Conservation (phyloP, 2,329 filamentous ascomycete genomes). For the Blastomyces emzantsi region DNA sequence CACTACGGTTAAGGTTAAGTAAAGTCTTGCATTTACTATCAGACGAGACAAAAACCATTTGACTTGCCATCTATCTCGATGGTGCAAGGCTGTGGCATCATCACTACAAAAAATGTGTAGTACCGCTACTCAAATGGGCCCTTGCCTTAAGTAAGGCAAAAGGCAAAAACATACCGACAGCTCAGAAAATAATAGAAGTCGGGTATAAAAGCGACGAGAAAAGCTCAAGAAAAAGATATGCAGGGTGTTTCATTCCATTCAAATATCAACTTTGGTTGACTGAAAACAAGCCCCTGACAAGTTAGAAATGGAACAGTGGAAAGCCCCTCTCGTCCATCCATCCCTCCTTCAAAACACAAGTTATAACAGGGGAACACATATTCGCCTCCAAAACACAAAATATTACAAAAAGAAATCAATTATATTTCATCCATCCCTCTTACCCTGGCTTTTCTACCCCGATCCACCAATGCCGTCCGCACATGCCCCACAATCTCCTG, state of each 20-base stretch:
- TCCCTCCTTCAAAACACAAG: neutral
- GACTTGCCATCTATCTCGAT: too few relatives aligned
- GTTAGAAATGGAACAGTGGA: neutral
- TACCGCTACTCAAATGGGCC: too few relatives aligned
- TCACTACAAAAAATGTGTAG: too few relatives aligned
- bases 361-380: neutral
- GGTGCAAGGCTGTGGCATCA: too few relatives aligned
- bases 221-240: too few relatives aligned
- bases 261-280: neutral
- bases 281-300: neutral
- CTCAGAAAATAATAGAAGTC: too few relatives aligned
- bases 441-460: slow-evolving; percentile 27
- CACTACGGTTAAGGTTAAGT: too few relatives aligned
- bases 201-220: too few relatives aligned
- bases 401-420: neutral
- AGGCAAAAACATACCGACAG: too few relatives aligned
- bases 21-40: too few relatives aligned
- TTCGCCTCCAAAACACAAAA: neutral
- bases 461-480: slow-evolving; percentile 26
- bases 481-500: slow-evolving; percentile 29
- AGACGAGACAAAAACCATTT: too few relatives aligned
- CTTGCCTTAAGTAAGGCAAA: too few relatives aligned
- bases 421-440: slow-evolving; percentile 27
- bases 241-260: neutral
- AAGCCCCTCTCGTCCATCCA: neutral